A percentile compares a stretch with the other conserved stretches of the same genome.
phyloP scores from a whole-genome alignment of 305 asterid species.

The Withania somnifera region DNA sequence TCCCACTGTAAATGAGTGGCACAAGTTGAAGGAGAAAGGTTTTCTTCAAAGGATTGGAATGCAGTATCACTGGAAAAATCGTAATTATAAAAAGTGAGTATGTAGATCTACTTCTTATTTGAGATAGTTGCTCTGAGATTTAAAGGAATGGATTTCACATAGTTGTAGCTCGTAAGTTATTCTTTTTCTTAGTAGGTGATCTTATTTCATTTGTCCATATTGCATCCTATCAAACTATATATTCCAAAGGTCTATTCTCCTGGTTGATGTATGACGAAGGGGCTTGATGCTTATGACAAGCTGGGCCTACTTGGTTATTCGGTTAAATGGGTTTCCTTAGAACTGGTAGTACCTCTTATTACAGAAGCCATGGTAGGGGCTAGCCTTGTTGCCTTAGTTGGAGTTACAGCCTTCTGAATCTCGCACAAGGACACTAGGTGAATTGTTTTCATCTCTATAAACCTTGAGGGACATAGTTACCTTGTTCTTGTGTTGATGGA shows the following conservation, averaged over 20 bases:
- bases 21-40: conserved; percentile 59
- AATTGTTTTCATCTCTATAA: background rate
- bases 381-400: too few species aligned
- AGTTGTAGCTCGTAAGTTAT: background rate
- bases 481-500: background rate
- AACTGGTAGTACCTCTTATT: background rate
- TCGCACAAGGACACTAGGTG: background rate
- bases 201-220: background rate
- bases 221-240: background rate
- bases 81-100: conserved; percentile 60
- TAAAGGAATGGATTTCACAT: background rate
- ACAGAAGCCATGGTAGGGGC: background rate
- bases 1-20: conserved; percentile 58
- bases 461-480: background rate
- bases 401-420: too few species aligned
- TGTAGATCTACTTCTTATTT: conserved; percentile 11
- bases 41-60: conserved; percentile 86
- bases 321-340: background rate
- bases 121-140: conserved; percentile 9
- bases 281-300: background rate
- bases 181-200: background rate
- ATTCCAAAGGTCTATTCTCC: background rate
- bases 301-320: background rate
- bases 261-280: background rate
- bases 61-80: conserved; percentile 97